Evolutionary conservation across 2,329 filamentous ascomycete genomes (phyloP).

Genomic region (Grosmannia penicillata): DNA sequence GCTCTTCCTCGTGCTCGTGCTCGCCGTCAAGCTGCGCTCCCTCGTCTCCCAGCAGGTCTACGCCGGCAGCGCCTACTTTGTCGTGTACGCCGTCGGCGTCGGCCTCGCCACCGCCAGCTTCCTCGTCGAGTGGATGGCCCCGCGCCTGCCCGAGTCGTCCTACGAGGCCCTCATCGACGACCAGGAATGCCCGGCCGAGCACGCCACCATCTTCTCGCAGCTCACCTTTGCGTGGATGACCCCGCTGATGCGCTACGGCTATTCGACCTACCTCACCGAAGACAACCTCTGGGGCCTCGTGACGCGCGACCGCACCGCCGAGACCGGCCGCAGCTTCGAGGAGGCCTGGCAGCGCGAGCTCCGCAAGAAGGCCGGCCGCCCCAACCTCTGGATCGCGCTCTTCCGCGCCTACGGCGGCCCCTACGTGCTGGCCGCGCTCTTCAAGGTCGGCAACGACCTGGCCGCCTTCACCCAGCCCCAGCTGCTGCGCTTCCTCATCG

Average conservation of each 20-base stretch:
- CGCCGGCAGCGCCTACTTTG: conserved; percentile 55
- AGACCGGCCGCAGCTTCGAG: conserved; percentile 56
- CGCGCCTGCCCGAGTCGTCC: conserved; percentile 50
- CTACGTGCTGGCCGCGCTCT: conserved; percentile 66
- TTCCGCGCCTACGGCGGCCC: conserved; percentile 74
- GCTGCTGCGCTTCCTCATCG: conserved; percentile 68
- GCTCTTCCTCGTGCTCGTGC: conserved; percentile 68
- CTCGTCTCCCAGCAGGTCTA: conserved; percentile 67
- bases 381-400: conserved; percentile 76
- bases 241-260: conserved; percentile 88
- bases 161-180: conserved; percentile 44
- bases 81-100: conserved; percentile 57
- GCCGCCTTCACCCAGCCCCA: conserved; percentile 86
- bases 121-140: conserved; percentile 69
- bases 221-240: conserved; percentile 99
- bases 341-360: conserved; percentile 65
- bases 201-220: conserved; percentile 84
- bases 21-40: conserved; percentile 72
- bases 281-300: conserved; percentile 91
- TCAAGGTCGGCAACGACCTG: conserved; percentile 79
- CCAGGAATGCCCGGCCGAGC: conserved; percentile 58
- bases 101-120: conserved; percentile 59
- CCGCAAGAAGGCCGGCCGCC: conserved; percentile 44
- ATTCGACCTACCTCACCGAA: conserved; percentile 81
- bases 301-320: conserved; percentile 61